These are phyloP conservation scores for Porodaedalea pini DNA, from an alignment of 1,284 basidiomycete species.

Conservation along the genomic window DNA sequence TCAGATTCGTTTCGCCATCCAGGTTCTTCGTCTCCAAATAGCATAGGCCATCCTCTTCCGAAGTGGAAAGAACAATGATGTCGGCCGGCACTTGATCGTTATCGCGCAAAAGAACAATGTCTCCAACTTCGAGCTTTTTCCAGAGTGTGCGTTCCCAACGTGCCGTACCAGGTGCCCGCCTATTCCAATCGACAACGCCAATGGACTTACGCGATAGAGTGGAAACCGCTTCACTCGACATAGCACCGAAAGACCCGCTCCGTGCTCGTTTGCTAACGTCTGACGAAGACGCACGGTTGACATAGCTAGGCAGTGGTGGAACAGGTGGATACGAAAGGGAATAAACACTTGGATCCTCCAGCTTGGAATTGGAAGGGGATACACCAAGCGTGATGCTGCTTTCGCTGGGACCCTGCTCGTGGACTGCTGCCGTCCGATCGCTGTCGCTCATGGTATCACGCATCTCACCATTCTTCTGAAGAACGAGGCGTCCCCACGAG, in stretches of 20 bases:
- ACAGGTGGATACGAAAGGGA: constrained; percentile 61
- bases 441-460: constrained; percentile 28
- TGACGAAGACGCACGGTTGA: constrained; percentile 2
- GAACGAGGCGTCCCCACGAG: constrained; percentile 49
- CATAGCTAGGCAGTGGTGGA: constrained; percentile 26
- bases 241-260: constrained; percentile 22
- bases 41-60: constrained; percentile 80
- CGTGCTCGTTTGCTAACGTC: neutral
- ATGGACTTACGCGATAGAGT: constrained; percentile 47
- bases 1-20: constrained; percentile 97
- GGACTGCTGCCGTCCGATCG: constrained; percentile 28
- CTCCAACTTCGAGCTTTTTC: constrained; percentile 99
- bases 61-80: constrained; percentile 85
- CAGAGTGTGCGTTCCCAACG: constrained; percentile 94
- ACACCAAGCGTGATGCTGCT: constrained; percentile 41
- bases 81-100: constrained; percentile 97
- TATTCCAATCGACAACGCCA: constrained; percentile 80
- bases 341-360: constrained; percentile 66
- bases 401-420: constrained; percentile 33
- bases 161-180: constrained; percentile 66
- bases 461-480: constrained; percentile 45
- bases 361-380: constrained; percentile 38
- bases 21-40: constrained; percentile 94
- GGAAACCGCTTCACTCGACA: constrained; percentile 52
- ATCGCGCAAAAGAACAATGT: constrained; percentile 85